Evolutionary conservation across 2,329 filamentous ascomycete genomes (phyloP), one percentile per base, ranked within the genome.

Genomic region (Trichoderma simmonsii): DNA sequence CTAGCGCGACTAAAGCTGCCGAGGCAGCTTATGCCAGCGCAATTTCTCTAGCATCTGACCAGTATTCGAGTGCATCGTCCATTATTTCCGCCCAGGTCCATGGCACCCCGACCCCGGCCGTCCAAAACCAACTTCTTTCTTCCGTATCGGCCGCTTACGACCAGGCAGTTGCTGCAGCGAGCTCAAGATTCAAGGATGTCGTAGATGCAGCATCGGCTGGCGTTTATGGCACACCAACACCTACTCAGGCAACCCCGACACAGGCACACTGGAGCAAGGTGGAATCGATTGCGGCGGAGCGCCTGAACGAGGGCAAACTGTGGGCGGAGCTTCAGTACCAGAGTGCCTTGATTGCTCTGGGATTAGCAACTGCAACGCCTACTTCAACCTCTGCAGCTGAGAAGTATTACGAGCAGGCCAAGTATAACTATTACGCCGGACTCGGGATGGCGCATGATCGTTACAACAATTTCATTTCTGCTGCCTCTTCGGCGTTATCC

Each of bases 381-480:
- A 89, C 81, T 0, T 77, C 81, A 3, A 89, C 81, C 74, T 82
- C 85, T 0, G 77, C 82, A 80, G 86, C 80, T 73, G 91, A 83
- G 80, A 91, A 82, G 84, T 87, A 85, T 82, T 88, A 83, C 78
- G 89, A 85, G 78, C 90, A 86, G 83, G 91, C 88, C 60, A 87
- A 86, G 75, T 82, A 86, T 75, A 87, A 89, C 77, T 95, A 95
- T 80, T 95, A 94, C 76, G 91, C 93, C 74, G 93, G 91, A 12
- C 81, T 96, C 28, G 93, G 93, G 32, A 81, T 93, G 59, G 93
- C 94, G 1, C 92, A 97, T 77, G 93, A 90, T 57, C 89, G 91
- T 48, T 96, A 96, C 80, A 90, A 91, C 6, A 91, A 91, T 64
- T 95, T 96, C 77, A 75, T 96, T 2, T 86, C 86, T 14, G 90